Conservation (phyloP, 495 filamentous ascomycete genomes). For the Penicillium cosmopolitanum region DNA sequence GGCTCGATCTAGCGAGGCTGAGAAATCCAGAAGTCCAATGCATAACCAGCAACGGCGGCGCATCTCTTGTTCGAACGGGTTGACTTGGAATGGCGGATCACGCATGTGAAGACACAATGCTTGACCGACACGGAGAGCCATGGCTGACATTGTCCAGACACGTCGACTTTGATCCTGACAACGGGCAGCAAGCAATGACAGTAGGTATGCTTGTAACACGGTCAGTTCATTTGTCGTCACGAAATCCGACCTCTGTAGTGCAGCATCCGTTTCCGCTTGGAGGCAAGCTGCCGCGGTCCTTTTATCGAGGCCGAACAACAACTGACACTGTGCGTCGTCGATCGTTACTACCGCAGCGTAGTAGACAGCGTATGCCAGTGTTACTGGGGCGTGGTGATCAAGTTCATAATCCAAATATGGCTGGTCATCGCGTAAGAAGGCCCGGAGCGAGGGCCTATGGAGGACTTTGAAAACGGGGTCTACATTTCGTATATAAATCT, state of each 20-base stretch:
- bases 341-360: conserved; percentile 54
- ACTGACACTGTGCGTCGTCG: conserved; percentile 42
- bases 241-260: conserved; percentile 55
- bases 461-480: conserved; percentile 47
- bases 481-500: conserved; percentile 39
- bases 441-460: conserved; percentile 39
- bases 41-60: conserved; percentile 40
- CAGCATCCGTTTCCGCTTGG: conserved; percentile 51
- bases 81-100: conserved; percentile 37
- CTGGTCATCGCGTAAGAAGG: conserved; percentile 32
- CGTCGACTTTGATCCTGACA: conserved; percentile 43
- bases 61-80: conserved; percentile 39
- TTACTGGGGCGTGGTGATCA: conserved; percentile 40
- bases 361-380: conserved; percentile 55
- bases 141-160: conserved; percentile 64
- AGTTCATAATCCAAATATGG: conserved; percentile 39
- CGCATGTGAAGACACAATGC: conserved; percentile 63
- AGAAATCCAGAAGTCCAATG: conserved; percentile 42
- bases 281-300: conserved; percentile 44
- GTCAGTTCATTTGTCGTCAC: conserved; percentile 57
- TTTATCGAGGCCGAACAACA: conserved; percentile 46
- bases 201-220: conserved; percentile 59
- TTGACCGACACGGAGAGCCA: conserved; percentile 70
- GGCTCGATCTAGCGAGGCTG: conserved; percentile 38
- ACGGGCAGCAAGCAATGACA: conserved; percentile 53